phyloP scores from a whole-genome alignment of 2,329 filamentous ascomycete genomes.

The Ascochyta clinopodiicola region DNA sequence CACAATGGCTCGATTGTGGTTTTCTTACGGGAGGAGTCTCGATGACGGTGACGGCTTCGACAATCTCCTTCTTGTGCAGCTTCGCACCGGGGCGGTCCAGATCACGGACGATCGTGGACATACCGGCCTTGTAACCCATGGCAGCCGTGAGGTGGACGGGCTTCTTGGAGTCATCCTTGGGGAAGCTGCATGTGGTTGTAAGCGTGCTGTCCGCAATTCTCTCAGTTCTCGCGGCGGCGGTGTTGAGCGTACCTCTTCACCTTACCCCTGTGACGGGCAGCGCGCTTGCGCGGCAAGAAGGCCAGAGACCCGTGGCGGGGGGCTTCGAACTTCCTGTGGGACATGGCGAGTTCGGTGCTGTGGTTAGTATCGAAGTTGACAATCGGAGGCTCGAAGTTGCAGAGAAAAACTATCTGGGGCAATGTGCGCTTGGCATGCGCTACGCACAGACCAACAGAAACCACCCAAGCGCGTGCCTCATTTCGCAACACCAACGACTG shows the following conservation, averaged over 20 bases:
- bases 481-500: too few relatives aligned
- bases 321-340: slow-evolving; percentile 78
- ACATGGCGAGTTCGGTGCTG: slow-evolving; percentile 53
- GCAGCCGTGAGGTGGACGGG: slow-evolving; percentile 96
- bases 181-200: slow-evolving; percentile 71
- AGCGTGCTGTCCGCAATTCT: slow-evolving; percentile 25
- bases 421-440: neutral
- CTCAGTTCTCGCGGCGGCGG: slow-evolving; percentile 21
- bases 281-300: slow-evolving; percentile 75
- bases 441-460: neutral
- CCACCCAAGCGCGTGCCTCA: too few relatives aligned
- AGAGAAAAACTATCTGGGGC: neutral
- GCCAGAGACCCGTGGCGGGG: slow-evolving; percentile 85
- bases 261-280: slow-evolving; percentile 92
- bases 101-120: slow-evolving; percentile 99
- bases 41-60: slow-evolving; percentile 52
- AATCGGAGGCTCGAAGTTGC: slow-evolving; percentile 7
- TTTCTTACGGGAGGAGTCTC: slow-evolving; percentile 71
- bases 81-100: slow-evolving; percentile 99
- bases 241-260: slow-evolving; percentile 89
- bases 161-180: slow-evolving; percentile 99
- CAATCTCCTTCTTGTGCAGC: slow-evolving; percentile 81
- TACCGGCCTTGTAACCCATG: slow-evolving; percentile 99
- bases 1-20: slow-evolving; percentile 66
- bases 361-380: slow-evolving; percentile 42